Conservation (phyloP, 129 eudicot species). For the Tanacetum coccineum region DNA sequence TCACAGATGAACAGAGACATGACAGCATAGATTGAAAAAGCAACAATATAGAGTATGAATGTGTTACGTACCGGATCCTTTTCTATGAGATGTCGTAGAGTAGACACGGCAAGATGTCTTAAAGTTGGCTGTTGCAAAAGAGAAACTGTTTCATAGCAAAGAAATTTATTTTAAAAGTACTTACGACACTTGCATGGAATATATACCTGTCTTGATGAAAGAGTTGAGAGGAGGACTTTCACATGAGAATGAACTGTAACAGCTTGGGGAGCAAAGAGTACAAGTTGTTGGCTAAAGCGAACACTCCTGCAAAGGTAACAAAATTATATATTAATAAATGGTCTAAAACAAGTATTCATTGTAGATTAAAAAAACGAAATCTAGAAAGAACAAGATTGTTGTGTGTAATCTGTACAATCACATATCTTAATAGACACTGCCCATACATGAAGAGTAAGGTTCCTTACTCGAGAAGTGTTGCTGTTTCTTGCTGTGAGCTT, state of each 20-base stretch:
- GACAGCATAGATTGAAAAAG: background rate
- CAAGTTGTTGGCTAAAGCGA: conserved; percentile 95
- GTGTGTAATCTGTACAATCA: too few relatives aligned
- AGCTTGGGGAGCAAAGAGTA: conserved; percentile 97
- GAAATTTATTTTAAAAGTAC: background rate
- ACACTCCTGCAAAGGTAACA: conserved; percentile 62
- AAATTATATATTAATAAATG: conserved; percentile 11
- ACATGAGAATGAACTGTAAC: conserved; percentile 90
- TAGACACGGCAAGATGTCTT: conserved; percentile 85
- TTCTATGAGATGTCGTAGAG: conserved; percentile 95
- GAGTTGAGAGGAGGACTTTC: conserved; percentile 80
- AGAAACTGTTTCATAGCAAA: conserved; percentile 28
- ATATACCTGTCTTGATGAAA: conserved; percentile 92
- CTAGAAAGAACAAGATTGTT: too few relatives aligned
- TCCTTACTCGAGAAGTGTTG: conserved; percentile 89
- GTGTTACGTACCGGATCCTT: conserved; percentile 77
- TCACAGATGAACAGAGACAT: conserved; percentile 4
- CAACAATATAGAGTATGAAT: background rate
- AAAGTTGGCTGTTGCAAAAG: conserved; percentile 69
- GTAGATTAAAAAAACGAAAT: too few relatives aligned
- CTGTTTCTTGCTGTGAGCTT: conserved; percentile 83
- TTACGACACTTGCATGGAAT: background rate
- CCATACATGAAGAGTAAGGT: conserved; percentile 16
- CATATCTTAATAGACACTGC: background rate
- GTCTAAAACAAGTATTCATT: background rate